phyloP scores from a whole-genome alignment of 2,329 filamentous ascomycete genomes.

The Epicoccum nigrum region DNA sequence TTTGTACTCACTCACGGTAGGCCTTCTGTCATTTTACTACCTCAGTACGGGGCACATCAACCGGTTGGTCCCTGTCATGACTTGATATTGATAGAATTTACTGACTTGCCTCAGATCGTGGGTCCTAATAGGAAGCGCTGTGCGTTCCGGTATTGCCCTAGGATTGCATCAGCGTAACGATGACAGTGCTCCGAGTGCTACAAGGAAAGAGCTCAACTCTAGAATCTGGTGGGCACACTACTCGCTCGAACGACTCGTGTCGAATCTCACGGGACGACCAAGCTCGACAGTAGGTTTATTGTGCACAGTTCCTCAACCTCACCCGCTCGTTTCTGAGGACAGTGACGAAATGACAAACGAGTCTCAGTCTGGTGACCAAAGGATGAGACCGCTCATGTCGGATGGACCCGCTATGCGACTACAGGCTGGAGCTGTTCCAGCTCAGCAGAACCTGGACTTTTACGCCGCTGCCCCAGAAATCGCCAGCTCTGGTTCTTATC shows the following conservation, averaged over 20 bases:
- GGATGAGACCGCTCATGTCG: background rate
- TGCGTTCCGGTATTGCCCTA: conserved; percentile 45
- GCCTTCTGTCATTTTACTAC: conserved; percentile 49
- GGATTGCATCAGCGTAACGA: conserved; percentile 48
- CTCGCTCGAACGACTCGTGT: conserved; percentile 44
- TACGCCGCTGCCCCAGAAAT: conserved; percentile 3
- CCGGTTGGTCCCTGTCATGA: conserved; percentile 35
- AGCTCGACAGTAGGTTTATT: conserved; percentile 36
- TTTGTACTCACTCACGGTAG: background rate
- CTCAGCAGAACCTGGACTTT: background rate
- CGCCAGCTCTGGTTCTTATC: conserved; percentile 30
- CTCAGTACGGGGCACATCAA: conserved; percentile 49
- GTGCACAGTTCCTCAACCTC: conserved; percentile 41
- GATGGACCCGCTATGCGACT: background rate
- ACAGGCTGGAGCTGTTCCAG: background rate
- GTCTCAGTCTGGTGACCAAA: conserved; percentile 17
- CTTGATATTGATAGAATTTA: background rate
- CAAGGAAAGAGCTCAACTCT: conserved; percentile 42
- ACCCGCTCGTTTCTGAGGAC: conserved; percentile 36
- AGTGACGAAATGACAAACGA: conserved; percentile 25
- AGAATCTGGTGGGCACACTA: conserved; percentile 52
- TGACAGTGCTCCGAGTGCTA: conserved; percentile 26
- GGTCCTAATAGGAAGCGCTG: conserved; percentile 42
- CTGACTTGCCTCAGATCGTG: conserved; percentile 38
- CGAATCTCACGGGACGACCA: conserved; percentile 48